Percentiles rank a stretch among this genome's conserved stretches.
Conservation (phyloP, 768 basidiomycete genomes). For the Pluteus cervinus region DNA sequence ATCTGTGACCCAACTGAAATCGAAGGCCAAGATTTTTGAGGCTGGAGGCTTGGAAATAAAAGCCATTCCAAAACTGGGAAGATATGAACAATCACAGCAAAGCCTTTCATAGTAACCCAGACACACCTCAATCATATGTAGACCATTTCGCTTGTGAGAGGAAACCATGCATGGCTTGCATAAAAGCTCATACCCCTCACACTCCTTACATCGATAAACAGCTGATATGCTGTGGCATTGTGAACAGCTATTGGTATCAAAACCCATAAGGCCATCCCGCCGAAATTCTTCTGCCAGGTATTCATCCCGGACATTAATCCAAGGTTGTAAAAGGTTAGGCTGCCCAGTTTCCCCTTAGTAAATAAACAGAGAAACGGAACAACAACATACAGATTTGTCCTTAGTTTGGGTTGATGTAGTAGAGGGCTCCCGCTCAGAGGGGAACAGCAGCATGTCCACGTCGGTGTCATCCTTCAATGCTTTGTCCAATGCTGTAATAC, state of each 20-base stretch:
- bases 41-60: not conserved
- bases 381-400: too few relatives aligned
- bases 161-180: constrained; percentile 6
- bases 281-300: constrained; percentile 10
- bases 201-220: constrained; percentile 8
- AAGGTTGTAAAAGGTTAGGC: too few relatives aligned
- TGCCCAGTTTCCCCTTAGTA: too few relatives aligned
- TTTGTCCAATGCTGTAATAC: too few relatives aligned
- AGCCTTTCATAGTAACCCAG: not conserved
- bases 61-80: constrained; percentile 3
- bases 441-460: too few relatives aligned
- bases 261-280: constrained; percentile 9
- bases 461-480: too few relatives aligned
- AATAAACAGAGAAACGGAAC: too few relatives aligned
- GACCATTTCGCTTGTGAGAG: constrained; percentile 1
- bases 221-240: not conserved
- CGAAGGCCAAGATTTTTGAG: constrained; percentile 13
- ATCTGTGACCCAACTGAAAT: constrained; percentile 8
- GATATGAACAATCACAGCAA: too few relatives aligned
- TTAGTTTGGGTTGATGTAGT: too few relatives aligned
- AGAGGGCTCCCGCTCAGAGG: too few relatives aligned
- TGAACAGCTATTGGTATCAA: not conserved
- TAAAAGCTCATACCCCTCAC: constrained; percentile 1
- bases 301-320: too few relatives aligned
- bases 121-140: constrained; percentile 9